Conservation (phyloP, 2,329 filamentous ascomycete species). For the Claviceps arundinis region DNA sequence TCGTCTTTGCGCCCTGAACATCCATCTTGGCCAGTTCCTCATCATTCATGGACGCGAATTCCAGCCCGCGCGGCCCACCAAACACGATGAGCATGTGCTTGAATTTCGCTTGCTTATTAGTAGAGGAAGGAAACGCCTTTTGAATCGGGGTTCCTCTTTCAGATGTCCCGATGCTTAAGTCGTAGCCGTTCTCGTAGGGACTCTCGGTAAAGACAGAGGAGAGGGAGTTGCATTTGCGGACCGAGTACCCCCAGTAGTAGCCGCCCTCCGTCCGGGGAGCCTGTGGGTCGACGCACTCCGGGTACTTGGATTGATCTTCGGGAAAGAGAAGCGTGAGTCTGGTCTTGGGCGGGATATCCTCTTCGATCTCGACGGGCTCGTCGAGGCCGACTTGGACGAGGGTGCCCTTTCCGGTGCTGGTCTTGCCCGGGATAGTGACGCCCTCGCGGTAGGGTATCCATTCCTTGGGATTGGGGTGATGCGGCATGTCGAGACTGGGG, state of each 20-base stretch:
- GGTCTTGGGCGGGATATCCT: slow-evolving; percentile 53
- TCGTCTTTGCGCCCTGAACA: slow-evolving; percentile 49
- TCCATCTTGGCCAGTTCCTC: slow-evolving; percentile 43
- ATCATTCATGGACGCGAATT: slow-evolving; percentile 56
- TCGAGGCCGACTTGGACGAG: slow-evolving; percentile 45
- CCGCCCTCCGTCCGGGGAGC: slow-evolving; percentile 61
- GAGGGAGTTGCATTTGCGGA: slow-evolving; percentile 52
- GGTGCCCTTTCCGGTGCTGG: slow-evolving; percentile 31
- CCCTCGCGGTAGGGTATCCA: slow-evolving; percentile 74
- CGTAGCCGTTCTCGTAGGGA: slow-evolving; percentile 64
- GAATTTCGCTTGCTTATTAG: slow-evolving; percentile 32
- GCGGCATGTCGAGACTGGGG: slow-evolving; percentile 71
- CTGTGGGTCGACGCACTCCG: slow-evolving; percentile 52
- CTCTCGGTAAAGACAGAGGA: slow-evolving; percentile 67
- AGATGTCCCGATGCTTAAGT: slow-evolving; percentile 70
- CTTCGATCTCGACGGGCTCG: slow-evolving; percentile 40
- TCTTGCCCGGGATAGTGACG: slow-evolving; percentile 41
- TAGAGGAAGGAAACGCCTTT: slow-evolving; percentile 27
- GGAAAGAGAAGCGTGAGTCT: slow-evolving; percentile 57
- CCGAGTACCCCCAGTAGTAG: slow-evolving; percentile 77
- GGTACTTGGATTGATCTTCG: slow-evolving; percentile 27
- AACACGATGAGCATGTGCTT: slow-evolving; percentile 68
- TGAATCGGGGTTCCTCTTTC: slow-evolving; percentile 51
- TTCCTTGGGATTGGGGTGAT: slow-evolving; percentile 64
- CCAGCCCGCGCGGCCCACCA: slow-evolving; percentile 67